Evolutionary conservation across 2,329 filamentous ascomycete genomes (phyloP).

Genomic region (Leptographium galeiforme): DNA sequence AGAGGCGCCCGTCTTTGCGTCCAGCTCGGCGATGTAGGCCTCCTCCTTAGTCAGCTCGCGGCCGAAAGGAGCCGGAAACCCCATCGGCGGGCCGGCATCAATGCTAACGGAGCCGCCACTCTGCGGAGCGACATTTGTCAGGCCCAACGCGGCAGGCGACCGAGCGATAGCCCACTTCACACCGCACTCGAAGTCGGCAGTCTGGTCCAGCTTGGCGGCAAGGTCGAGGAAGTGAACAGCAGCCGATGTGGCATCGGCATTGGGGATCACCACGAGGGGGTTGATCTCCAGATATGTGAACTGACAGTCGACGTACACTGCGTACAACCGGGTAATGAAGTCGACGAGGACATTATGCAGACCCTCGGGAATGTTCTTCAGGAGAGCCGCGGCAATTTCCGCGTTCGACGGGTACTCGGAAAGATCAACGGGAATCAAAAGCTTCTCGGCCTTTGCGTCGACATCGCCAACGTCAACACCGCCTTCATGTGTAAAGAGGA

Average conservation of each 20-base stretch:
- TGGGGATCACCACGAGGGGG: constrained; percentile 94
- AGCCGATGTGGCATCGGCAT: constrained; percentile 79
- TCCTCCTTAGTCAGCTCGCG: constrained; percentile 98
- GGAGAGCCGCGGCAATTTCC: constrained; percentile 69
- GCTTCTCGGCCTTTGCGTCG: constrained; percentile 96
- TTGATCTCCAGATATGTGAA: constrained; percentile 99
- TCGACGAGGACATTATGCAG: constrained; percentile 97
- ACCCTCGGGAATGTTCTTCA: constrained; percentile 89
- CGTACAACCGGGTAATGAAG: constrained; percentile 97
- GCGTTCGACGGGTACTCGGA: constrained; percentile 91
- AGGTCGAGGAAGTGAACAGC: constrained; percentile 97
- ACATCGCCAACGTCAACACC: constrained; percentile 99
- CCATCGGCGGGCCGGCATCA: constrained; percentile 94
- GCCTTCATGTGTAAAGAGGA: constrained; percentile 98
- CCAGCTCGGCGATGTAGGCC: constrained; percentile 96
- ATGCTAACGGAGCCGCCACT: constrained; percentile 71
- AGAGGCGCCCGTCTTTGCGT: constrained; percentile 97
- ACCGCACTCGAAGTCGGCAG: constrained; percentile 97
- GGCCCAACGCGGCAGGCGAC: constrained; percentile 75
- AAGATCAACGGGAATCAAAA: constrained; percentile 92
- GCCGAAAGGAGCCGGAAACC: constrained; percentile 97
- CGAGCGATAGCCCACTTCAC: constrained; percentile 97
- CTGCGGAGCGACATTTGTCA: constrained; percentile 50
- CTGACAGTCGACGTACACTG: constrained; percentile 98
- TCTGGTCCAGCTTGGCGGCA: constrained; percentile 97